Conservation (phyloP, 345 rosid species). For the Populus davidiana region DNA sequence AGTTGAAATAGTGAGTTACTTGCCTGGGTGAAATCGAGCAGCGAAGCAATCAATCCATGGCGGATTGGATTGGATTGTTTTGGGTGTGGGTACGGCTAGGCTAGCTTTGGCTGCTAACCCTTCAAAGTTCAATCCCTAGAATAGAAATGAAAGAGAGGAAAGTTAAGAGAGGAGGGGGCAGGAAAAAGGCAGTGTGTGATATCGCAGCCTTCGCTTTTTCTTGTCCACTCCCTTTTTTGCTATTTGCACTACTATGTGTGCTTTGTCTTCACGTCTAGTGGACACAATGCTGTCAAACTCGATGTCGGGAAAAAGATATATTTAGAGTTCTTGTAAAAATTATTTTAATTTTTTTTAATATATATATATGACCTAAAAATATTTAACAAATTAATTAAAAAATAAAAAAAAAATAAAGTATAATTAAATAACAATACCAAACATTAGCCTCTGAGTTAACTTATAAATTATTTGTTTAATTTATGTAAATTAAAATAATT, state of each 20-base stretch:
- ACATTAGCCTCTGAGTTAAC: no score
- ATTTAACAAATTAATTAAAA: no score
- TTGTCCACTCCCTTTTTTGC: constrained; percentile 3
- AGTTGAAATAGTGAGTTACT: constrained; percentile 11
- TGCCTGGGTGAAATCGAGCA: background rate
- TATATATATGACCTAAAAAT: no score
- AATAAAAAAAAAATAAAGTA: no score
- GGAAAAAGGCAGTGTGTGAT: background rate
- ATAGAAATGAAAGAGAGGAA: background rate
- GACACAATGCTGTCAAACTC: no score
- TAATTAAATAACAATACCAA: no score
- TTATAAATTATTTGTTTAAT: no score
- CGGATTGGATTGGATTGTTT: background rate
- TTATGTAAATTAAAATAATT: no score
- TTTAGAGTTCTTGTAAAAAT: no score
- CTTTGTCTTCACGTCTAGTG: background rate
- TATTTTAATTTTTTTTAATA: no score
- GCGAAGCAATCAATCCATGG: constrained; percentile 3
- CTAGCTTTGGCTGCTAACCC: background rate
- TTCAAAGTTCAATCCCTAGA: background rate
- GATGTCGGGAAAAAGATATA: no score
- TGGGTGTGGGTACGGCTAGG: background rate
- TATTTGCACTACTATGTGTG: background rate
- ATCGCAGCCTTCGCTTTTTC: constrained; percentile 8
- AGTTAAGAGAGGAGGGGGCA: background rate